phyloP scores from a whole-genome alignment of 139 green algal genomes.

The Chlamydomonas schloesseri region DNA sequence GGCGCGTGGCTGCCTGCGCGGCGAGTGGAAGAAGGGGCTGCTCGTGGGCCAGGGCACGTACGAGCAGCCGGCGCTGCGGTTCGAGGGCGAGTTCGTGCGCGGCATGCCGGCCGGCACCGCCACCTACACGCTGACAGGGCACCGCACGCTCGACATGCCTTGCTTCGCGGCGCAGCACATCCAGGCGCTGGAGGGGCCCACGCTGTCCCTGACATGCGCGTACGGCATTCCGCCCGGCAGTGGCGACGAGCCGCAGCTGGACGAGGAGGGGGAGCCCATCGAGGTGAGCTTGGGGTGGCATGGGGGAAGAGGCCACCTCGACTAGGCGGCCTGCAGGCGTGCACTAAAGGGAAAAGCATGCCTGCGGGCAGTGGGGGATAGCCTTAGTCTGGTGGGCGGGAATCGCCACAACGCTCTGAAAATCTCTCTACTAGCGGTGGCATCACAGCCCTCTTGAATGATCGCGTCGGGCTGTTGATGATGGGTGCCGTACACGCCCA shows the following conservation, averaged over 20 bases:
- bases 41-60: slow-evolving; percentile 71
- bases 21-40: slow-evolving; percentile 68
- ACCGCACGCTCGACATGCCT: slow-evolving; percentile 55
- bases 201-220: slow-evolving; percentile 57
- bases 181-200: slow-evolving; percentile 58
- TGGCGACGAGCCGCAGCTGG: slow-evolving; percentile 56
- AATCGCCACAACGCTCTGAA: too few relatives aligned
- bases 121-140: slow-evolving; percentile 61
- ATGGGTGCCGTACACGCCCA: too few relatives aligned
- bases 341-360: neutral
- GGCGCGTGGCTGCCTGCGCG: slow-evolving; percentile 67
- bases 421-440: too few relatives aligned
- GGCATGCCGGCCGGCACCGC: slow-evolving; percentile 68
- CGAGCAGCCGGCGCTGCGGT: slow-evolving; percentile 66
- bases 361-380: too few relatives aligned
- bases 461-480: too few relatives aligned
- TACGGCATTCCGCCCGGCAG: slow-evolving; percentile 67
- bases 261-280: slow-evolving; percentile 64
- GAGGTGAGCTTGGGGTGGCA: slow-evolving; percentile 16
- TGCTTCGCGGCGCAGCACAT: slow-evolving; percentile 64
- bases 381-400: too few relatives aligned
- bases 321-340: neutral
- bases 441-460: too few relatives aligned
- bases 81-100: slow-evolving; percentile 68
- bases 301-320: too few relatives aligned